Evolutionary conservation across 805 yeast species (phyloP), one percentile per base, ranked within the genome.

Genomic region (Saccharomycopsis synnaedendra): DNA sequence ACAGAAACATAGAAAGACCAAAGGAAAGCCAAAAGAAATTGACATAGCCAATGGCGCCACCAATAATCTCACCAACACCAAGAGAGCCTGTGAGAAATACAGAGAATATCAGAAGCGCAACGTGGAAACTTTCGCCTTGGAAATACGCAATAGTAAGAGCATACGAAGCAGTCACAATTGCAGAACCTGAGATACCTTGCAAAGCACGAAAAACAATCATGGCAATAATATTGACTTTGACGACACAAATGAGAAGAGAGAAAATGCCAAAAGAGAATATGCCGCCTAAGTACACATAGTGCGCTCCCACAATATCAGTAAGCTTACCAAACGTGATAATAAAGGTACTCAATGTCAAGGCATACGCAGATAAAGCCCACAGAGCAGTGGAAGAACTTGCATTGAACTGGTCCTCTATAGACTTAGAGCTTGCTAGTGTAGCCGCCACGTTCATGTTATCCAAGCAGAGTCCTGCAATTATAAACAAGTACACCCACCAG

Each of bases 341-440:
- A 51, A 70, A 70, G 0, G 74, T 60, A 5, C 73, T 73, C 30
- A 70, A 54, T 0, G 75, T 69, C 10, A 72, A 53, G 1, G 74
- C 66, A 55, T 71, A 72, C 0, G 69, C 66, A 2, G 75, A 65
- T 4, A 71, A 47, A 0, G 64, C 65, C 76, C 76, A 72, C 4
- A 47, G 39, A 5, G 40, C 51, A 8, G 47, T 43, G 10, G 47
- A 27, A 5, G 42, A 32, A 5, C 42, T 27, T 3, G 36, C 47
- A 40, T 47, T 39, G 29, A 49, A 41, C 9, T 19, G 32, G 28
- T 44, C 32, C 37, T 34, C 41, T 4, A 46, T 46, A 3, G 45
- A 28, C 10, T 27, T 36, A 19, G 37, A 30, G 5, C 31, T 10
- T 27, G 19, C 37, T 29, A 46, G 41, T 7, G 49, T 37, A 8